phyloP scores from a whole-genome alignment of 2,329 filamentous ascomycete genomes.

The Botrytis tulipae region DNA sequence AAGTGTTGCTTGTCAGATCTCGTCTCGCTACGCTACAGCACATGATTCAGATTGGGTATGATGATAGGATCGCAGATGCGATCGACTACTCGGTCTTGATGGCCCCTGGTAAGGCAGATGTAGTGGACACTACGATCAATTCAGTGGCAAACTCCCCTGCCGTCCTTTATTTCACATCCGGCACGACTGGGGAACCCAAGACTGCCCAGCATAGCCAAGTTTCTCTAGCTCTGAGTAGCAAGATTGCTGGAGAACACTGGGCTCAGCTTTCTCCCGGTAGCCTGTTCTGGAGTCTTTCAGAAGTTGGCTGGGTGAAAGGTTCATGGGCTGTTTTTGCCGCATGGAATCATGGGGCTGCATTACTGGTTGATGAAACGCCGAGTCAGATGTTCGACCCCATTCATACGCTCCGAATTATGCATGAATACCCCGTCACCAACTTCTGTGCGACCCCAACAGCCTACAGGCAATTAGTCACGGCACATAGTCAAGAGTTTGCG shows the following conservation, averaged over 20 bases:
- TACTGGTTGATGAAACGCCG: neutral
- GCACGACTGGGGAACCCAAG: slow-evolving; percentile 36
- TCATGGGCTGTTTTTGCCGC: neutral
- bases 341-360: neutral
- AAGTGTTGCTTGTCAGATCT: neutral
- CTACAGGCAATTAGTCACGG: neutral
- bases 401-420: neutral
- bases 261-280: neutral
- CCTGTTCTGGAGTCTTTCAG: neutral
- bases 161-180: slow-evolving; percentile 34
- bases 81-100: neutral
- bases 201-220: neutral
- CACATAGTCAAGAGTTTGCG: neutral
- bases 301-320: neutral
- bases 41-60: neutral
- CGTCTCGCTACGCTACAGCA: neutral
- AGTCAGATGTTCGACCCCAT: neutral
- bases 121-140: neutral
- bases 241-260: neutral
- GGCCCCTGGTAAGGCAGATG: neutral
- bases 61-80: neutral
- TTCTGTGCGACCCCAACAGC: neutral
- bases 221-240: neutral
- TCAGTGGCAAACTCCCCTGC: neutral
- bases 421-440: neutral